Base-by-base conservation (phyloP, 2,329 filamentous ascomycete genomes). In the Lachnellula occidentalis region DNA sequence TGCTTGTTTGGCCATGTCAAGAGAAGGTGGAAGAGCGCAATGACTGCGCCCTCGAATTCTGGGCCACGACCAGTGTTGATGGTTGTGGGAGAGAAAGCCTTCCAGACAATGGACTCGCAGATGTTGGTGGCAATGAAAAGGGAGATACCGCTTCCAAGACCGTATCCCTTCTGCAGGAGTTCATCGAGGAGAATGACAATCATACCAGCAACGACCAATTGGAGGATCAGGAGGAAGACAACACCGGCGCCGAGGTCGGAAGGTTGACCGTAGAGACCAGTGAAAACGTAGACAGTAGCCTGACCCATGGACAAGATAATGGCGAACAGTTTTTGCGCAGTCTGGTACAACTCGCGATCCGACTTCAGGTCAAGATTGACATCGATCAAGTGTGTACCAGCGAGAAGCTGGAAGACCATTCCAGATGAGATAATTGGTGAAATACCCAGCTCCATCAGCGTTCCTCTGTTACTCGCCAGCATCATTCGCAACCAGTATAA, bases 401-500 rank as follows among this genome's bases (percentile, higher is more conserved):
- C 94, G 64, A 99, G 89, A 70, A 99, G 92, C 86, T 99, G 94
- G 85, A 99, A 99, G 70, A 99, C 91, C 94, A 99, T 99, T 76
- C 94, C 94, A 37, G 94, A 97, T 58, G 94, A 96, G 77, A 99
- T 97, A 76, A 99, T 99, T 68, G 95, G 95, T 22, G 94, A 96
- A 68, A 97, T 94, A 79, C 92, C 91, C 78, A 96, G 72, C 72
- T 96, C 92, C 92, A 96, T 96, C 73, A 96, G 74, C 24, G 92
- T 96, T 75, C 92, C 92, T 70, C 92, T 86, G 75, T 99, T 99
- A 87, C 90, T 96, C 71, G 94, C 94, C 83, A 97, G 85, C 86
- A 99, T 96, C 92, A 99, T 97, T 76, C 94, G 88, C 71, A 99
- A 83, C 94, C 94, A 99, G 85, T 99, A 99, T 69, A 99, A 82